A percentile compares a stretch with the other conserved stretches of the same genome.
Conservation (phyloP, 1,139 yeast genomes). For the Suhomyces maxii region DNA sequence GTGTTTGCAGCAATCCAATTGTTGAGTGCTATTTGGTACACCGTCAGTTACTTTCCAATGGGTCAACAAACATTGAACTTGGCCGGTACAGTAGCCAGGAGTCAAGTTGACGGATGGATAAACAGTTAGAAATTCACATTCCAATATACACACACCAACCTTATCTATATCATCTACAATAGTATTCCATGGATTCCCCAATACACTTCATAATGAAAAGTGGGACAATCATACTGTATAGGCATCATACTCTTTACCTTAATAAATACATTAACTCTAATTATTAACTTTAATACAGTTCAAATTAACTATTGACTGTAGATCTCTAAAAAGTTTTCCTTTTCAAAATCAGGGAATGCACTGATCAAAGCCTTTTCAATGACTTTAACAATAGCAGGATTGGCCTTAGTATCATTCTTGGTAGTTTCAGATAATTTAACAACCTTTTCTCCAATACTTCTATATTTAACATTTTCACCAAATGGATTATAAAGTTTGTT, state of each 20-base stretch:
- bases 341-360: conserved; percentile 33
- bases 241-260: neutral
- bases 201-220: no score
- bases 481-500: conserved; percentile 27
- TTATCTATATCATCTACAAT: no score
- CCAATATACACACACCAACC: no score
- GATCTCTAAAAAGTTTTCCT: conserved; percentile 11
- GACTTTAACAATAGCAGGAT: conserved; percentile 47
- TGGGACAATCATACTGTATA: neutral
- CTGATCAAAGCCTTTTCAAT: conserved; percentile 41
- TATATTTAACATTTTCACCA: conserved; percentile 18
- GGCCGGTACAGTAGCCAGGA: conserved; percentile 55
- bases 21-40: conserved; percentile 54
- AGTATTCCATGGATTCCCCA: neutral
- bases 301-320: conserved; percentile 10
- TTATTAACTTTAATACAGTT: neutral
- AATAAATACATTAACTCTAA: neutral
- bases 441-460: conserved; percentile 27
- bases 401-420: conserved; percentile 29
- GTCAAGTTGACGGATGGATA: conserved; percentile 62
- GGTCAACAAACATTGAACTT: conserved; percentile 56
- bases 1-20: conserved; percentile 54
- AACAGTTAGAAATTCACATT: conserved; percentile 18
- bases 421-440: conserved; percentile 25
- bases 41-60: conserved; percentile 64